Percentiles rank a stretch among this genome's conserved stretches.
Conservation (phyloP, 2,329 filamentous ascomycete species). For the Pyricularia pennisetigena region DNA sequence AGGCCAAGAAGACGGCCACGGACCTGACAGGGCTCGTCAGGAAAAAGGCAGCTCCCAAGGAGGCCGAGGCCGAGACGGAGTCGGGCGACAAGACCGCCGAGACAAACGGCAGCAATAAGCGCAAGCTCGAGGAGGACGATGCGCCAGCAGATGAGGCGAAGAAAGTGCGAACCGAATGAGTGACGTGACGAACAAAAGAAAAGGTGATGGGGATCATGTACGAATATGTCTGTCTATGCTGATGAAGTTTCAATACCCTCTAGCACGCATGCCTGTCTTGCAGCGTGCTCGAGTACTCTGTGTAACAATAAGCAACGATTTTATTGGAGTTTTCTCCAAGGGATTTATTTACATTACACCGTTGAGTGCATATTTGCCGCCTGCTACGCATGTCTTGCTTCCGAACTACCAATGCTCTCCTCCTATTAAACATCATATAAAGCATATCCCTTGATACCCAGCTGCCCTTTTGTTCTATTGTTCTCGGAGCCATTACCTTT, state of each 20-base stretch:
- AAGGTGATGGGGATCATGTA: not conserved
- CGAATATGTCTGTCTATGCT: not conserved
- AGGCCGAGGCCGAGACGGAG: constrained; percentile 16
- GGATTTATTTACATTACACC: not conserved
- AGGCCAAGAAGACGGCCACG: constrained; percentile 64
- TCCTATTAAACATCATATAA: no score
- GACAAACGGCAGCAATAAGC: constrained; percentile 21
- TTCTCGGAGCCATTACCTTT: no score
- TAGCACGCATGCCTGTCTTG: not conserved
- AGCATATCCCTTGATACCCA: no score
- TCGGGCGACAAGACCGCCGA: constrained; percentile 27
- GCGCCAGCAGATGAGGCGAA: constrained; percentile 3
- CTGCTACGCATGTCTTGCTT: not conserved
- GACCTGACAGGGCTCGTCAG: constrained; percentile 67
- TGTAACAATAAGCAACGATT: not conserved
- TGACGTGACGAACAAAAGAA: not conserved
- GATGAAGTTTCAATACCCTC: constrained; percentile 1
- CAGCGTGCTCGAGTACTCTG: not conserved
- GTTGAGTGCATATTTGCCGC: not conserved
- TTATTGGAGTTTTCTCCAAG: not conserved
- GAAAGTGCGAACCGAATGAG: constrained; percentile 2
- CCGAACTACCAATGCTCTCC: no score
- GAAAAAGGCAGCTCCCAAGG: constrained; percentile 40
- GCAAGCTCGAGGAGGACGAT: constrained; percentile 14
- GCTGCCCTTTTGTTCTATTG: no score